Percentiles rank a stretch among this genome's conserved stretches.
phyloP scores from a whole-genome alignment of 2,329 filamentous ascomycete species.

The Aspergillus quadrilineatus region DNA sequence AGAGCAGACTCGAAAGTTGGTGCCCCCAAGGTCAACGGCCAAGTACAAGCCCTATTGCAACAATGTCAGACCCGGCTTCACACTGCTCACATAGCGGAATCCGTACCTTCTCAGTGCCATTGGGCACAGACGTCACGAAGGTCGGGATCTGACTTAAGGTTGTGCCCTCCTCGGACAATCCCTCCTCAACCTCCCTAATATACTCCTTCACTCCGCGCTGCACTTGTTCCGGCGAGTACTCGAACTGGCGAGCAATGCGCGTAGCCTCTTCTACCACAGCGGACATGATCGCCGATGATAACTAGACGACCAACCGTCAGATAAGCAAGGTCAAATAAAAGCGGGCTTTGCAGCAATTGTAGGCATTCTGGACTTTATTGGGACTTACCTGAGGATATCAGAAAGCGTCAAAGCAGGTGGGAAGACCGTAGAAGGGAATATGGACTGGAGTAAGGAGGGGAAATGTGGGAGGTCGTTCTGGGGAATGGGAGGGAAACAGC shows the following conservation, averaged over 20 bases:
- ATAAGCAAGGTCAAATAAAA: background rate
- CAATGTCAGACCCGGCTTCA: constrained; percentile 16
- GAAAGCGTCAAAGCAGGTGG: background rate
- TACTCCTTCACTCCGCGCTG: constrained; percentile 83
- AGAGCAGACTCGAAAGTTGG: constrained; percentile 97
- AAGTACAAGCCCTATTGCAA: constrained; percentile 79
- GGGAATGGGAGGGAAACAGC: constrained; percentile 1
- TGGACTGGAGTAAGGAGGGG: constrained; percentile 8
- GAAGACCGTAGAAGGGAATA: background rate
- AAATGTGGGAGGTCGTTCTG: constrained; percentile 5
- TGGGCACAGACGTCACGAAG: constrained; percentile 92
- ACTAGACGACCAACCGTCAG: background rate
- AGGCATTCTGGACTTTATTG: no score
- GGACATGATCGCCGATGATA: constrained; percentile 28
- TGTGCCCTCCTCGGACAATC: constrained; percentile 72
- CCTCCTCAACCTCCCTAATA: constrained; percentile 82
- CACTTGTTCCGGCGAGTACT: constrained; percentile 74
- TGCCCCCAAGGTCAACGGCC: constrained; percentile 95
- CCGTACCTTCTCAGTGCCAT: constrained; percentile 91
- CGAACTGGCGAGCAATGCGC: constrained; percentile 80
- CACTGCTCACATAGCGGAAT: constrained; percentile 4
- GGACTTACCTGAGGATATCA: background rate
- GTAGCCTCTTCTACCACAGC: constrained; percentile 66
- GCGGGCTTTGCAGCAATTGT: background rate
- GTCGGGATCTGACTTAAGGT: constrained; percentile 94